Evolutionary conservation across 129 eudicot genomes (phyloP), one percentile per base, ranked within the genome.

Genomic region (Heracleum sosnowskyi): DNA sequence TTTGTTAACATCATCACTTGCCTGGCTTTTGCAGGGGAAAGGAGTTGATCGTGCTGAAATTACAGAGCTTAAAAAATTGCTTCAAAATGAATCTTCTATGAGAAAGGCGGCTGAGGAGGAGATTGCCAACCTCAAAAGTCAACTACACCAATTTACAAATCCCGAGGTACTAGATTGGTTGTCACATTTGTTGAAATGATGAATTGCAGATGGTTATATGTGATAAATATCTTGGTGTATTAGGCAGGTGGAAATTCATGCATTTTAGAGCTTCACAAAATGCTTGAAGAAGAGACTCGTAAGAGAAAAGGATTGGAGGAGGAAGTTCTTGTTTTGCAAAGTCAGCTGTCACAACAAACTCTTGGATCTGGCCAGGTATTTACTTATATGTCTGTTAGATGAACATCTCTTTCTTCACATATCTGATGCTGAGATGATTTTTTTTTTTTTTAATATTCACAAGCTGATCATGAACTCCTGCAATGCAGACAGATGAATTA

Each of bases 71-170:
- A 90, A 87, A 82, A 81, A 17, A 72, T 77, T 84, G 88, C 99
- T 96, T 83, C 94, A 92, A 69, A 88, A 85, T 84, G 99, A 95
- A 89, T 83, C 77, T 77, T 47, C 79, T 75, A 76, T 83, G 73
- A 80, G 97, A 64, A 90, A 92, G 85, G 90, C 84, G 66, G 97
- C 97, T 63, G 97, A 96, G 85, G 97, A 86, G 79, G 97, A 96
- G 86, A 85, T 86, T 34, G 81, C 82, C 35, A 83, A 73, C 76
- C 92, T 96, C 68, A 92, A 85, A 78, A 80, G 76, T 81, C 91
- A 89, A 80, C 88, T 92, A 34, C 62, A 34, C 60, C 86, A 66
- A 73, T 88, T 87, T 78, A 75, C 87, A 36, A 83, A 81, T 53
- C 73, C 78, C 13, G 97, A 86, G 93, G 99, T 92, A 42, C 39